Percentiles rank a stretch among this genome's conserved stretches.
Evolutionary conservation across 805 yeast species (phyloP).

Genomic region (Metschnikowia bowlesiae): DNA sequence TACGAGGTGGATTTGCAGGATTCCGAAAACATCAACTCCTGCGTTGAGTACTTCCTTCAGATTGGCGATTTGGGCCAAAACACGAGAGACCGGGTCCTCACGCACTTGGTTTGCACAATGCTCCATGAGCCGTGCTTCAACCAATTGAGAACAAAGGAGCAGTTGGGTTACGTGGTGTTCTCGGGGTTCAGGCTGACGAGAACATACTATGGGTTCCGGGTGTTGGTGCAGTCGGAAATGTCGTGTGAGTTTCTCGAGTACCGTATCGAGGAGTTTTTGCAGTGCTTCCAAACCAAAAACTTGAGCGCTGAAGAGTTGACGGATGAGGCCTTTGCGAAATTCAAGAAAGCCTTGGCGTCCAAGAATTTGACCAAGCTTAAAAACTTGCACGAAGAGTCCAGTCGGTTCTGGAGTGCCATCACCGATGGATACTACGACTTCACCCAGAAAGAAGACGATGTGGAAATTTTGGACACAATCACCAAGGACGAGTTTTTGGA

Average conservation of each 20-base stretch:
- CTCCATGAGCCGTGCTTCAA: constrained; percentile 86
- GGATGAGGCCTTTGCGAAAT: constrained; percentile 62
- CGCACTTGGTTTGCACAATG: constrained; percentile 68
- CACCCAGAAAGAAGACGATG: constrained; percentile 51
- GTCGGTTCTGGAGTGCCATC: constrained; percentile 61
- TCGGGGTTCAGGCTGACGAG: constrained; percentile 67
- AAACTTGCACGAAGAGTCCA: constrained; percentile 73
- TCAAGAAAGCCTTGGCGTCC: constrained; percentile 62
- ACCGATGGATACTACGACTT: constrained; percentile 79
- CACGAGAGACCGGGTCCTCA: constrained; percentile 39
- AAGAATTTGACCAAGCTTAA: constrained; percentile 68
- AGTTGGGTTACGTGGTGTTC: constrained; percentile 90
- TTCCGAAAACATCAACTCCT: constrained; percentile 70
- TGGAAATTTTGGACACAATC: constrained; percentile 48
- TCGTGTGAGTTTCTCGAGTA: constrained; percentile 67
- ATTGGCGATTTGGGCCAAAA: constrained; percentile 38
- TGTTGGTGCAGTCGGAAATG: constrained; percentile 82
- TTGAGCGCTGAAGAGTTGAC: constrained; percentile 43
- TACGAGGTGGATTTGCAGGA: constrained; percentile 55
- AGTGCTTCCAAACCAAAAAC: constrained; percentile 36
- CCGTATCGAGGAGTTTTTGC: constrained; percentile 68
- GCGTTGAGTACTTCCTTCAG: constrained; percentile 75
- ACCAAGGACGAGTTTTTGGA: constrained; percentile 54
- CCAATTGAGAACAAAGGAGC: constrained; percentile 88
- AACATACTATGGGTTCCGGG: constrained; percentile 66